These are phyloP conservation scores for Amborella trichopoda DNA, from an alignment of 164 flowering plant species.

Conservation along the genomic window DNA sequence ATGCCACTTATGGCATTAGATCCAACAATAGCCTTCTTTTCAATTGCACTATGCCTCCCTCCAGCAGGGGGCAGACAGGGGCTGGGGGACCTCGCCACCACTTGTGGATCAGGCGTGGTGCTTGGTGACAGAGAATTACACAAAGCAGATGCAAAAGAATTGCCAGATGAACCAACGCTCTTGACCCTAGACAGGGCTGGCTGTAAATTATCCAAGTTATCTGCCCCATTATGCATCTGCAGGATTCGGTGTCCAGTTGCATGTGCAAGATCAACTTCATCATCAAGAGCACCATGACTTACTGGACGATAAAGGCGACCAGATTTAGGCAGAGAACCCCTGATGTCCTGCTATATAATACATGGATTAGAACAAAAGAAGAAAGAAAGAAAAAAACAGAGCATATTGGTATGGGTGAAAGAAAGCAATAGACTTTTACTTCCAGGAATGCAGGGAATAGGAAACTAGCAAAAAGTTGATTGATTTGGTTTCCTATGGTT, in stretches of 20 bases:
- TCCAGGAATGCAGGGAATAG: neutral
- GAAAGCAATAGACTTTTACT: neutral
- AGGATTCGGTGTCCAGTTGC: constrained; percentile 15
- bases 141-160: constrained; percentile 34
- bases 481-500: neutral
- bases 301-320: constrained; percentile 38
- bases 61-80: constrained; percentile 43
- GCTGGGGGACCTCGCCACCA: constrained; percentile 29
- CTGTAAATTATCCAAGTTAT: constrained; percentile 24
- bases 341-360: neutral
- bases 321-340: constrained; percentile 2
- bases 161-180: constrained; percentile 20
- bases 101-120: constrained; percentile 49
- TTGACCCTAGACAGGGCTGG: constrained; percentile 30
- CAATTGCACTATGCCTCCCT: constrained; percentile 24
- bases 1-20: constrained; percentile 23
- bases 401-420: neutral
- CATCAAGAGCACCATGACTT: constrained; percentile 41
- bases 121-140: constrained; percentile 51
- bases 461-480: neutral
- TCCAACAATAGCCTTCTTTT: constrained; percentile 23
- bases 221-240: constrained; percentile 20
- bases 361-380: no score
- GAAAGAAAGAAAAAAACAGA: no score
- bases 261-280: constrained; percentile 16